Base-by-base conservation (phyloP, 257 asterid species). In the Primulina huaijiensis region DNA sequence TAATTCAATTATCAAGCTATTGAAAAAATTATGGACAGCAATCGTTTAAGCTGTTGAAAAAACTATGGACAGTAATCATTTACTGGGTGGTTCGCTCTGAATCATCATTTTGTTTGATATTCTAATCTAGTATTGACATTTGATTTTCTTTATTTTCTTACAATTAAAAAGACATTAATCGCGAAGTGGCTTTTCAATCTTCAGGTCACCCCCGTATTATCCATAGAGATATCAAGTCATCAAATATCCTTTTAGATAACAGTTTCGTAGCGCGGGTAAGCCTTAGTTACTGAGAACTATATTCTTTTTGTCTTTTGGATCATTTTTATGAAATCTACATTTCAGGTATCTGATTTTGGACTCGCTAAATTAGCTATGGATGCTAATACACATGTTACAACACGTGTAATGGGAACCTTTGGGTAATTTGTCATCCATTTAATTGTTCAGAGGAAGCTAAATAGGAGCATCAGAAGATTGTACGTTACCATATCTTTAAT, bases 351-450 rank as follows among this genome's bases (percentile, higher is more conserved):
- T 19, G 98, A 92, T 79, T 92, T 92, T 60, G 98, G 98, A 71
- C 89, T 92, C 38, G 98, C 98, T 72, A 92, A 88, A 82, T 76
- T 92, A 78, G 95, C 91, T 74, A 81, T 82, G 79, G 98, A 92
- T 83, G 76, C 89, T 2, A 83, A 85, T 78, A 83, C 97, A 20
- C 97, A 92, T 75, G 68, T 92, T 73, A 82, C 90, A 65, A 92
- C 98, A 10, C 96, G 98, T 5, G 93, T 92, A 40, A 82, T 92
- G 89, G 98, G 97, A 78, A 92, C 98, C 79, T 90, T 92, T 73
- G 98, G 98, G 98, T 92, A 82, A 50, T 87, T 65, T 65, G 57
- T 77, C 60, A 19, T 63, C 37, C 67, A 25, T 29, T 21, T 62
- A 21, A 56, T 21, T 69, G 38, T 74, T 64, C 23, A 70, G n/a